phyloP scores from a whole-genome alignment of 768 basidiomycete genomes.

The Sarcodon sp. region DNA sequence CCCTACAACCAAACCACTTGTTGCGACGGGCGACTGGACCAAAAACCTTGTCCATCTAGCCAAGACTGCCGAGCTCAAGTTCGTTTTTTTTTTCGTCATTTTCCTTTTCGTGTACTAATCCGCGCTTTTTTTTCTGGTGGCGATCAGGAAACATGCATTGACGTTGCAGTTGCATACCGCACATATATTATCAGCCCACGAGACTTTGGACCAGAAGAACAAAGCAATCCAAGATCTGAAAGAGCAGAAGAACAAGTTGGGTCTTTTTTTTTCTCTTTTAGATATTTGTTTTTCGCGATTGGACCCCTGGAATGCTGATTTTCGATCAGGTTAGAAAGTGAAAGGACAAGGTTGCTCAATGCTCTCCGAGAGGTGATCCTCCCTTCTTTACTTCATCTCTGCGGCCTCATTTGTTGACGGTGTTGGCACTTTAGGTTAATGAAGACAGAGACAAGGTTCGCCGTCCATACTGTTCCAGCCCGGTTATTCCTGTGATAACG shows the following conservation, averaged over 20 bases:
- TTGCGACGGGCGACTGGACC: conserved; percentile 81
- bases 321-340: conserved; percentile 52
- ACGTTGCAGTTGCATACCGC: conserved; percentile 80
- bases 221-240: conserved; percentile 70
- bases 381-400: conserved; percentile 2
- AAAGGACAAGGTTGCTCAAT: conserved; percentile 54
- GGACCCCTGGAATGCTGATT: not conserved
- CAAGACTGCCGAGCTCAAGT: conserved; percentile 85
- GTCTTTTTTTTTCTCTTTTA: conserved; percentile 11
- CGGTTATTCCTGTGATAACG: not conserved
- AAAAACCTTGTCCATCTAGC: conserved; percentile 77
- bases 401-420: conserved; percentile 2
- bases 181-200: conserved; percentile 76
- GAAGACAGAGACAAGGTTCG: conserved; percentile 67
- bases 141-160: conserved; percentile 63
- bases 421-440: conserved; percentile 38
- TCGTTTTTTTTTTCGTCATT: conserved; percentile 17
- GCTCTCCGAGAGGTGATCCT: conserved; percentile 53
- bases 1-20: conserved; percentile 26
- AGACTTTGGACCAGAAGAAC: conserved; percentile 64
- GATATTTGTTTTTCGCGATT: not conserved
- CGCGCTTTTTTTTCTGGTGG: not conserved
- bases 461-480: not conserved
- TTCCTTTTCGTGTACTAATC: conserved; percentile 6
- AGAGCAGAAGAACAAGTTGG: conserved; percentile 75